Evolutionary conservation across 2,329 filamentous ascomycete genomes (phyloP).

Genomic region (Podosphaera xanthii): DNA sequence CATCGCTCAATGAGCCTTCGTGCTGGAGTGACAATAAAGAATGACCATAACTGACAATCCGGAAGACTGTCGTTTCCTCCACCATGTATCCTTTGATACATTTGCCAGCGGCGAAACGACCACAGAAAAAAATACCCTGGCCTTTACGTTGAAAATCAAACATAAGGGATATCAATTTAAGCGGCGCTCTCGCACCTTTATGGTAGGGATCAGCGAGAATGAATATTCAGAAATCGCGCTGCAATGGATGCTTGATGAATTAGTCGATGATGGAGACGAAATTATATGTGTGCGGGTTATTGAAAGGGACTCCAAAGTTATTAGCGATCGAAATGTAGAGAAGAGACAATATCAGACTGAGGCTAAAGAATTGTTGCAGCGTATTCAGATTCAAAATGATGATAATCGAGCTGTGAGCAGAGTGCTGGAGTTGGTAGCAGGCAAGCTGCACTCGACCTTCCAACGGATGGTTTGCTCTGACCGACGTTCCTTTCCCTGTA

Average conservation of each 20-base stretch:
- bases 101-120: constrained; percentile 40
- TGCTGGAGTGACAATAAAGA: background rate
- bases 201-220: constrained; percentile 51
- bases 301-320: constrained; percentile 45
- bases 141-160: constrained; percentile 47
- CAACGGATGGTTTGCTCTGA: constrained; percentile 39
- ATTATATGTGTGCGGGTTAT: constrained; percentile 51
- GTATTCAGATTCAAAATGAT: constrained; percentile 45
- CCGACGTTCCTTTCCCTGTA: background rate
- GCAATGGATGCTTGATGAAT: constrained; percentile 51
- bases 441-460: constrained; percentile 49
- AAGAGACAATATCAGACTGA: constrained; percentile 39
- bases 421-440: constrained; percentile 48
- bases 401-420: constrained; percentile 49
- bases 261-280: constrained; percentile 58
- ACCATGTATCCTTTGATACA: constrained; percentile 52
- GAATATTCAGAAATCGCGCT: constrained; percentile 54
- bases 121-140: constrained; percentile 31
- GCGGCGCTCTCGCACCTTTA: constrained; percentile 43
- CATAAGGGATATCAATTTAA: constrained; percentile 49
- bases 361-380: constrained; percentile 38
- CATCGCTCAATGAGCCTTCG: no score
- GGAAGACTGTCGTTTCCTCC: constrained; percentile 30
- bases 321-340: constrained; percentile 33
- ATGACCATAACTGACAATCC: constrained; percentile 12